phyloP scores from a whole-genome alignment of 495 filamentous ascomycete species.

The Endocarpon pusillum region DNA sequence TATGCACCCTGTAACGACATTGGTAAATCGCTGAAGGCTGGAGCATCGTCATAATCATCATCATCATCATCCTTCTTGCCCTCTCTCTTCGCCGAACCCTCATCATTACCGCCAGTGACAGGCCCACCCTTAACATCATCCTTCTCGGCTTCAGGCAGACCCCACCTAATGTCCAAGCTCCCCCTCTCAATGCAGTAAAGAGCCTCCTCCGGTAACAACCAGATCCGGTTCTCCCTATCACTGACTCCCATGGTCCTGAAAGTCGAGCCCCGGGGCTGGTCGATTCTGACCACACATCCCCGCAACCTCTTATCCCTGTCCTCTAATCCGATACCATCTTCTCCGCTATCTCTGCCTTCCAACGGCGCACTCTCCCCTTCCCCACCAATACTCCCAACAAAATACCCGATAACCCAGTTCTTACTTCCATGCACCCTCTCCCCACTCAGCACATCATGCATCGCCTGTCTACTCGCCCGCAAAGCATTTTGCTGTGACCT shows the following conservation, averaged over 20 bases:
- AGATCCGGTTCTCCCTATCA: constrained; percentile 41
- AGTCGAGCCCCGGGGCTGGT: constrained; percentile 26
- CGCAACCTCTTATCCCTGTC: constrained; percentile 12
- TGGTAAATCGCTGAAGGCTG: constrained; percentile 34
- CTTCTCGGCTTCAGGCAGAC: constrained; percentile 25
- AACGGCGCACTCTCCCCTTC: constrained; percentile 8
- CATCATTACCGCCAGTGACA: constrained; percentile 17
- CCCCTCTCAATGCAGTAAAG: constrained; percentile 80
- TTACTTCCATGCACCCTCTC: constrained; percentile 46
- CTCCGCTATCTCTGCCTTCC: constrained; percentile 18
- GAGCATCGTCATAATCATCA: too few species aligned
- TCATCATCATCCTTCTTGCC: too few species aligned
- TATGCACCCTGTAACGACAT: constrained; percentile 87
- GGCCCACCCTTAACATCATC: constrained; percentile 11
- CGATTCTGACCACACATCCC: constrained; percentile 1
- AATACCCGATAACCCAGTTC: constrained; percentile 35
- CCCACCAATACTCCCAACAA: too few species aligned
- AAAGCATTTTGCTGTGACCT: constrained; percentile 58
- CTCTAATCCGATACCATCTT: neutral
- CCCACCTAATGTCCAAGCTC: constrained; percentile 71
- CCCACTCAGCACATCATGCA: constrained; percentile 71
- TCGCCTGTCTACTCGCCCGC: constrained; percentile 64
- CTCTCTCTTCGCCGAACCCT: constrained; percentile 27
- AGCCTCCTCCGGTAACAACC: constrained; percentile 85
- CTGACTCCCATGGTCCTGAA: constrained; percentile 42